Evolutionary conservation across 2,329 filamentous ascomycete genomes (phyloP).

Genomic region (Phialocephala sp.): DNA sequence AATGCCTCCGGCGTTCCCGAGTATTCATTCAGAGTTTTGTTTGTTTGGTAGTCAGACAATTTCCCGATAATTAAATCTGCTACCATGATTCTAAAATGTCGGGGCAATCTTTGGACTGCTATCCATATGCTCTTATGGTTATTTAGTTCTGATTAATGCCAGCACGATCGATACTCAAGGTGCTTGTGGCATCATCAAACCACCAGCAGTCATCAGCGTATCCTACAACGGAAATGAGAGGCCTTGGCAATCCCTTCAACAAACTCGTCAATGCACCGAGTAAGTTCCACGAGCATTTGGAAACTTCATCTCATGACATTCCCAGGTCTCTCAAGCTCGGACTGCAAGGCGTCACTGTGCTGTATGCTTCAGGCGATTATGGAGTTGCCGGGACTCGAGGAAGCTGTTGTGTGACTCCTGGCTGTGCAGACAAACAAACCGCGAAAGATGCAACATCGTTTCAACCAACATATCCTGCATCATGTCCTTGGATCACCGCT

Average conservation of each 20-base stretch:
- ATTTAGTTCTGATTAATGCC: neutral
- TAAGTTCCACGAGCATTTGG: neutral
- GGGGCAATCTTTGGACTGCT: neutral
- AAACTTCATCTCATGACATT: neutral
- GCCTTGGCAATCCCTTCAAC: neutral
- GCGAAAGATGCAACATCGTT: slow-evolving; percentile 8
- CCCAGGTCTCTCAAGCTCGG: slow-evolving; percentile 19
- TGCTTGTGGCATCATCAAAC: slow-evolving; percentile 1
- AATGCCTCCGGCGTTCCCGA: neutral
- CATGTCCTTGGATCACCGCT: slow-evolving; percentile 20
- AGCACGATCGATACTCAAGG: neutral
- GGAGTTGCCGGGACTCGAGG: slow-evolving; percentile 12
- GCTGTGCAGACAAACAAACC: slow-evolving; percentile 1
- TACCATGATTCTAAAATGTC: neutral
- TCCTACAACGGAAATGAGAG: slow-evolving; percentile 12
- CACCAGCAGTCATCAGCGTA: slow-evolving; percentile 6
- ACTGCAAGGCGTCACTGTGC: slow-evolving; percentile 14
- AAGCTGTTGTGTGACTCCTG: slow-evolving; percentile 2
- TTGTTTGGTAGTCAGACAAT: neutral
- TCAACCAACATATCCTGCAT: neutral
- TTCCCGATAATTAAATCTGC: neutral
- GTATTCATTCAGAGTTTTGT: neutral
- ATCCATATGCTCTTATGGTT: neutral
- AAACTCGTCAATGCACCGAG: slow-evolving; percentile 17
- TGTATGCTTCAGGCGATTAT: slow-evolving; percentile 17